Evolutionary conservation across 1,284 basidiomycete species (phyloP), one percentile per base, ranked within the genome.

Genomic region (Omphalotus olearius): DNA sequence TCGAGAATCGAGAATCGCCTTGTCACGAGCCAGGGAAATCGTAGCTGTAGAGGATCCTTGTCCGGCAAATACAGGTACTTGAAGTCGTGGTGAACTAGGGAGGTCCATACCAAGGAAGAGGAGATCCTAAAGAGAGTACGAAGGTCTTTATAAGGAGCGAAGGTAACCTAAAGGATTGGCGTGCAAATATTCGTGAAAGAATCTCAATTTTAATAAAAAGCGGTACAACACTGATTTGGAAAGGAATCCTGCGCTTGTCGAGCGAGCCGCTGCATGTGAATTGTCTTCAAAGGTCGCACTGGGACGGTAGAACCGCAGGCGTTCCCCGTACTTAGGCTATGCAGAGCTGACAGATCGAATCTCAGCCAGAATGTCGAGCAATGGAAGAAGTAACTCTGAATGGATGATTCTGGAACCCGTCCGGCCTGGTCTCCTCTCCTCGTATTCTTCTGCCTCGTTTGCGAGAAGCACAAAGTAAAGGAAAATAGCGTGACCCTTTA

Each of bases 61-160:
- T 6, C 80, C 80, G 45, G 76, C 70, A 56, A 85, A 82, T 30
- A 82, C 61, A 7, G 77, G 78, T 43, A 82, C 58, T 54, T 66
- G 54, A 25, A 68, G 42, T 20, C 33, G 33, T 43, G 20, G 17
- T 16, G 46, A 51, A 23, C 26, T 39, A 14, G 45, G 13, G 30
- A 35, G 26, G 17, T n/a, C 25, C 48, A 50, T 50, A 16, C 3
- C 35, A 16, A 25, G 14, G 20, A 42, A 25, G 20, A 30, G 10
- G 39, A 37, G 37, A 11, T 18, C 30, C 16, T 13, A 13, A 10
- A 7, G 39, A 18, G 23, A 20, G 41, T 33, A 11, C 25, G 26
- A 33, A 20, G 2, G 47, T 26, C 38, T 49, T 49, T 49, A 49
- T 49, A 49, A 28, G 38, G 47, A 35, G 20, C 9, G 26, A 43